These are phyloP conservation scores for Nakaseomyces glabratus DNA, from an alignment of 1,139 yeast species.

Conservation along the genomic window DNA sequence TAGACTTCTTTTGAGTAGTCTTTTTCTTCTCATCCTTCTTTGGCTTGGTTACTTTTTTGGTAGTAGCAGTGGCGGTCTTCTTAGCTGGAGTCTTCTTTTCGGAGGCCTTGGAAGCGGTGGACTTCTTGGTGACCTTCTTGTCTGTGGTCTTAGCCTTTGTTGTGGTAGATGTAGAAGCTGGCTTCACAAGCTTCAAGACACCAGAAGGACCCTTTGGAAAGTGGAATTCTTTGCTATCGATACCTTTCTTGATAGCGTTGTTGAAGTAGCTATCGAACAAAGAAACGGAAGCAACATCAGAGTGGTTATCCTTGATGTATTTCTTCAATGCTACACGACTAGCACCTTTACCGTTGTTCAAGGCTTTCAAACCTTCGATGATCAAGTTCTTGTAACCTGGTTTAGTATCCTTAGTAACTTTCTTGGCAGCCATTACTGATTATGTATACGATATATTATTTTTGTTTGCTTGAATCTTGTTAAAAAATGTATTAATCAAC, in stretches of 20 bases:
- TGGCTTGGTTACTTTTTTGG: slow-evolving; percentile 5
- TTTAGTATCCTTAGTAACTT: slow-evolving; percentile 7
- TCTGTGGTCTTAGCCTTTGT: slow-evolving; percentile 23
- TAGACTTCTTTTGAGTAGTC: slow-evolving; percentile 9
- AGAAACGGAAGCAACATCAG: slow-evolving; percentile 45
- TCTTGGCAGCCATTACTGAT: slow-evolving; percentile 8
- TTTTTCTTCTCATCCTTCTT: slow-evolving; percentile 9
- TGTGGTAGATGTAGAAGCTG: slow-evolving; percentile 27
- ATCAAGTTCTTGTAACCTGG: slow-evolving; percentile 49
- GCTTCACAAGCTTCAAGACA: slow-evolving; percentile 31
- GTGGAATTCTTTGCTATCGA: slow-evolving; percentile 60
- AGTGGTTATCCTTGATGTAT: slow-evolving; percentile 41
- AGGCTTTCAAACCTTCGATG: slow-evolving; percentile 57
- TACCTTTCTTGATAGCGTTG: slow-evolving; percentile 75
- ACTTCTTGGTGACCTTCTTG: slow-evolving; percentile 11
- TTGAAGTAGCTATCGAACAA: slow-evolving; percentile 74
- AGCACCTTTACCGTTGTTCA: slow-evolving; percentile 79
- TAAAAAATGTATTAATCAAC: too few species aligned
- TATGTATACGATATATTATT: neutral
- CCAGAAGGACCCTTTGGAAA: slow-evolving; percentile 74
- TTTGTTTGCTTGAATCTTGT: neutral
- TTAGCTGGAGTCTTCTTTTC: slow-evolving; percentile 12
- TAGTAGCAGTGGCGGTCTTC: neutral
- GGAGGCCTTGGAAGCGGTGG: slow-evolving; percentile 16
- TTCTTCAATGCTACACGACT: slow-evolving; percentile 75